A percentile compares a stretch with the other conserved stretches of the same genome.
Evolutionary conservation across 768 basidiomycete species (phyloP).

Genomic region (Podaxis mareebaensis): DNA sequence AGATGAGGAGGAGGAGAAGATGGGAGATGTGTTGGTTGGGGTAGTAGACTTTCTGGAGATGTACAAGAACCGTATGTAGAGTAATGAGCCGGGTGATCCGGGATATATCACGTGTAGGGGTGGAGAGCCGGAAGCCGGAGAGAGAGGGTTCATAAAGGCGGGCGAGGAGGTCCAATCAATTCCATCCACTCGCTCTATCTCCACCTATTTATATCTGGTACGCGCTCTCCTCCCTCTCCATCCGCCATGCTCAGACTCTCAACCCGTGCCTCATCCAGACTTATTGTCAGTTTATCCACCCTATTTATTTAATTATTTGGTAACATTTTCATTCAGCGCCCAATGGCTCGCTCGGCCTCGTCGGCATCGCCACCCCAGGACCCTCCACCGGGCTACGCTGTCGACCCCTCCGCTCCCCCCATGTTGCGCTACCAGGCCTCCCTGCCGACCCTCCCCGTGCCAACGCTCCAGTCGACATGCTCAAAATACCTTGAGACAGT

Average conservation of each 20-base stretch:
- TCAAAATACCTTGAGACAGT: slow-evolving; percentile 88
- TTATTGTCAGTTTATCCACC: not conserved
- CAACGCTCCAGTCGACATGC: slow-evolving; percentile 78
- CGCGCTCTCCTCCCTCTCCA: not conserved
- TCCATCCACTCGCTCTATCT: slow-evolving; percentile 1
- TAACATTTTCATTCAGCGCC: not conserved
- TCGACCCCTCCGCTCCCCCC: slow-evolving; percentile 57
- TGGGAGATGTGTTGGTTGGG: slow-evolving; percentile 9
- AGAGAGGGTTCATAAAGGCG: not conserved
- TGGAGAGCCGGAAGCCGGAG: slow-evolving; percentile 1
- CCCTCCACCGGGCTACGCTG: slow-evolving; percentile 32
- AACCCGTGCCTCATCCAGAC: not conserved
- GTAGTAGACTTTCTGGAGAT: slow-evolving; percentile 17
- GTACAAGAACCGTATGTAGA: slow-evolving; percentile 14
- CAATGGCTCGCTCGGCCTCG: slow-evolving; percentile 17
- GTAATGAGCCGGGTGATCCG: not conserved
- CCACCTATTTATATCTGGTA: slow-evolving; percentile 15
- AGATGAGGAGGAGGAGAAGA: slow-evolving; percentile 10
- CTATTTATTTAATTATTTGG: not conserved
- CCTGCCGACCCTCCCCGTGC: slow-evolving; percentile 80
- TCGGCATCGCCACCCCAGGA: slow-evolving; percentile 24
- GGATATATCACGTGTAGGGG: slow-evolving; percentile 11
- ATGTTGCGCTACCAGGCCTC: slow-evolving; percentile 78
- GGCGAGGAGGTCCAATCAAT: not conserved
- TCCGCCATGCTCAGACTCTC: slow-evolving; percentile 3